These are phyloP conservation scores for Rosa persica DNA, from an alignment of 306 rosid genomes.

Conservation along the genomic window DNA sequence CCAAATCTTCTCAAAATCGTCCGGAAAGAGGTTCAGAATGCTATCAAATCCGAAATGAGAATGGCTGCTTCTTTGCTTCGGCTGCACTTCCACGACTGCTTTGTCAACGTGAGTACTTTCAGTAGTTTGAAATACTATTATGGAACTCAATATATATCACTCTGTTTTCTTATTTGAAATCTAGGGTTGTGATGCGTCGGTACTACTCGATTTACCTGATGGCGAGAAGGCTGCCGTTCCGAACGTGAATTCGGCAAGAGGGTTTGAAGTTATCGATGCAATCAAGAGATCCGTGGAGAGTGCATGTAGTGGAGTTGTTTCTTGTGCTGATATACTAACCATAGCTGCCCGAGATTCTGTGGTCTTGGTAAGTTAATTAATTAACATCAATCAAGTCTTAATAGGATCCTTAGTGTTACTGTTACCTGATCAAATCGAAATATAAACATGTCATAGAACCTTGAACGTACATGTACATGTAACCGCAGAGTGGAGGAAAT, in stretches of 20 bases:
- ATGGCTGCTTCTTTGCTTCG: conserved; percentile 93
- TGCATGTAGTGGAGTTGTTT: conserved; percentile 71
- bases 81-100: conserved; percentile 95
- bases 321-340: conserved; percentile 84
- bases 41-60: conserved; percentile 61
- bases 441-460: background rate
- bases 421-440: background rate
- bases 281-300: conserved; percentile 79
- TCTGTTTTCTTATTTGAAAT: background rate
- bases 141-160: background rate
- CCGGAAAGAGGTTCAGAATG: conserved; percentile 52
- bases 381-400: background rate
- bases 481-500: conserved; percentile 75
- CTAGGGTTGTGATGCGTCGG: conserved; percentile 90
- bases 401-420: background rate
- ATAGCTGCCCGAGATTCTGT: conserved; percentile 87
- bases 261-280: conserved; percentile 73
- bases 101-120: conserved; percentile 64
- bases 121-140: background rate
- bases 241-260: conserved; percentile 72
- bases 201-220: conserved; percentile 64
- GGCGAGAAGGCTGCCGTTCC: conserved; percentile 63
- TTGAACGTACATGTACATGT: background rate
- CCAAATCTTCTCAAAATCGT: conserved; percentile 56
- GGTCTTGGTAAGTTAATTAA: conserved; percentile 45